These are phyloP conservation scores for Pichia norvegensis DNA, from an alignment of 1,139 yeast species.

Conservation along the genomic window DNA sequence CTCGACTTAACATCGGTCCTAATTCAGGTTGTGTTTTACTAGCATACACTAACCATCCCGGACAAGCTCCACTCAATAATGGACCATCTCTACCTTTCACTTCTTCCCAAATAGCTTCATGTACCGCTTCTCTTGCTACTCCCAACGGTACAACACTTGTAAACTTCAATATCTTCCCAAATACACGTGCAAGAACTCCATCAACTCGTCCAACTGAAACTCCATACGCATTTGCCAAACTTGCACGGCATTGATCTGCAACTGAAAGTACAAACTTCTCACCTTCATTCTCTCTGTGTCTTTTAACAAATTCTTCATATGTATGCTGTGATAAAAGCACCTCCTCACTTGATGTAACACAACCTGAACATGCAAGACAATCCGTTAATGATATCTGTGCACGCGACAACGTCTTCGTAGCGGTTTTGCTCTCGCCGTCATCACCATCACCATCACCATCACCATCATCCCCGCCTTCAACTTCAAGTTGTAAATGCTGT, in stretches of 20 bases:
- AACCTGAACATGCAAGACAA: constrained; percentile 95
- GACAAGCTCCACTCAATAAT: constrained; percentile 64
- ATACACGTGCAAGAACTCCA: constrained; percentile 47
- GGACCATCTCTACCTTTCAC: constrained; percentile 33
- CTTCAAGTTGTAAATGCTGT: constrained; percentile 45
- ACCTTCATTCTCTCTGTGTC: constrained; percentile 34
- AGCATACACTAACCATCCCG: constrained; percentile 95
- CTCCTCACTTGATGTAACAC: constrained; percentile 94
- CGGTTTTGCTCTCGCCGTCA: constrained; percentile 14
- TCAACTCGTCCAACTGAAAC: constrained; percentile 53
- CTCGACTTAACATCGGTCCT: constrained; percentile 50
- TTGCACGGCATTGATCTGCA: constrained; percentile 80
- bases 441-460: constrained; percentile 56
- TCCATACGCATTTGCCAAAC: constrained; percentile 64
- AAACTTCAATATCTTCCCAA: constrained; percentile 59
- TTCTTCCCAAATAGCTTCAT: constrained; percentile 52
- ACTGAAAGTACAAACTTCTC: constrained; percentile 62
- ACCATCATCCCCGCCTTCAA: constrained; percentile 38
- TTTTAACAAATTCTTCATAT: constrained; percentile 65
- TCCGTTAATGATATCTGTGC: constrained; percentile 89
- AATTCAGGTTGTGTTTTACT: constrained; percentile 92
- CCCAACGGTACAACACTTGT: constrained; percentile 76
- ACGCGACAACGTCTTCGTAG: constrained; percentile 45
- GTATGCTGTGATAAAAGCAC: constrained; percentile 87
- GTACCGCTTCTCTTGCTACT: constrained; percentile 65